These are phyloP conservation scores for Cucumis melo DNA, from an alignment of 306 rosid genomes.

Conservation along the genomic window DNA sequence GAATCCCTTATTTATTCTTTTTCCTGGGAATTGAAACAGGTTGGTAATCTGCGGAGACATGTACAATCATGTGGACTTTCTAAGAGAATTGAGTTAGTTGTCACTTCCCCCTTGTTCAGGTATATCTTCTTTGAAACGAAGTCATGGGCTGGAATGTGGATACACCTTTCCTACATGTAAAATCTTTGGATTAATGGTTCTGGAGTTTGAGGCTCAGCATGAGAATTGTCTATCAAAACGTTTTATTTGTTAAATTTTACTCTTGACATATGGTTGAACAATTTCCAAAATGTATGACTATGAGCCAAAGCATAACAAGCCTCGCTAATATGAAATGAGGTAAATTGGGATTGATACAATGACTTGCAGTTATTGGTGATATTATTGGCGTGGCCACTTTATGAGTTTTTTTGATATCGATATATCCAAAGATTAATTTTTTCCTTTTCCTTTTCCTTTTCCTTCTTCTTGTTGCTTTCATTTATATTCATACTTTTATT, in stretches of 20 bases:
- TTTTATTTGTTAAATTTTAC: neutral
- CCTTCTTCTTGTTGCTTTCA: neutral
- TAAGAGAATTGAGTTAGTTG: constrained; percentile 58
- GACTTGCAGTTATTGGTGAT: neutral
- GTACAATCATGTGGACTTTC: constrained; percentile 54
- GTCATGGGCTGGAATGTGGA: neutral
- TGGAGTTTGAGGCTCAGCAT: neutral
- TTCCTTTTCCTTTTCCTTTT: neutral
- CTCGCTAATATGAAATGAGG: neutral
- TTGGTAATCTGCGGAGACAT: constrained; percentile 62
- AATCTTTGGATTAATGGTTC: neutral
- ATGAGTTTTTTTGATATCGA: neutral
- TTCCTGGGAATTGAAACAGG: constrained; percentile 32
- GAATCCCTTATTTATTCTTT: too few relatives aligned
- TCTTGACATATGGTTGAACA: neutral
- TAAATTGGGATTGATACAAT: neutral
- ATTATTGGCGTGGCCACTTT: neutral
- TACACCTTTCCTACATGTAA: neutral
- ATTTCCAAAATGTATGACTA: neutral
- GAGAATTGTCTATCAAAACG: too few relatives aligned
- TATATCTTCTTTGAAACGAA: constrained; percentile 6
- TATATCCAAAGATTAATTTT: neutral
- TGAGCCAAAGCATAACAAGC: neutral
- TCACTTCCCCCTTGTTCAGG: constrained; percentile 84
- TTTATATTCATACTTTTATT: neutral